Evolutionary conservation across 768 basidiomycete species (phyloP).

Genomic region (Pleurotus sapidus): DNA sequence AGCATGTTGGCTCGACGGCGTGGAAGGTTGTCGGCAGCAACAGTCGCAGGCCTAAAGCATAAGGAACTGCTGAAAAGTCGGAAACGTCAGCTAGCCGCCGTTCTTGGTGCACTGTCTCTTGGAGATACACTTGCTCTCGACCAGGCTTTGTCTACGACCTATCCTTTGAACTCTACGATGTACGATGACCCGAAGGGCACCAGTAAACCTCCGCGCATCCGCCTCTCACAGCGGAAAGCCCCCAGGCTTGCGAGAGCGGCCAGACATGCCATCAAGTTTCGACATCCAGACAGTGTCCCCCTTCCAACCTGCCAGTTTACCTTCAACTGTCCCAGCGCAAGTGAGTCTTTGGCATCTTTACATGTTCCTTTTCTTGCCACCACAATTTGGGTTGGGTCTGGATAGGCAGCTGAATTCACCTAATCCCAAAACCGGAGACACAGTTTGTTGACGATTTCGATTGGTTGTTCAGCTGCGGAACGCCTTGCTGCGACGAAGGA

Average conservation of each 20-base stretch:
- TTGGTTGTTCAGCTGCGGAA: slow-evolving; percentile 55
- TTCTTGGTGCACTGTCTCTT: slow-evolving; percentile 63
- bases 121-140: slow-evolving; percentile 75
- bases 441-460: slow-evolving; percentile 9
- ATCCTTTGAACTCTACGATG: slow-evolving; percentile 21
- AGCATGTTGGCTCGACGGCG: slow-evolving; percentile 13
- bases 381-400: neutral
- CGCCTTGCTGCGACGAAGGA: slow-evolving; percentile 65
- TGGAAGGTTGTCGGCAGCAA: slow-evolving; percentile 52
- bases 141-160: slow-evolving; percentile 64
- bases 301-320: slow-evolving; percentile 56
- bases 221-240: slow-evolving; percentile 53
- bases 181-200: slow-evolving; percentile 16
- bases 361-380: slow-evolving; percentile 15
- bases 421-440: slow-evolving; percentile 4
- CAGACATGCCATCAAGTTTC: slow-evolving; percentile 32
- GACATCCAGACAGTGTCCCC: slow-evolving; percentile 41
- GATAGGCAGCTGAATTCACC: no score
- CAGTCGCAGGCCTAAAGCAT: slow-evolving; percentile 67
- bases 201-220: slow-evolving; percentile 30
- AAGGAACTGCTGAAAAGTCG: slow-evolving; percentile 71
- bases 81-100: slow-evolving; percentile 68
- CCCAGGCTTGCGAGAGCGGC: slow-evolving; percentile 46
- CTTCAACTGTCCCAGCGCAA: slow-evolving; percentile 60
- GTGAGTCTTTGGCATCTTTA: slow-evolving; percentile 50